Evolutionary conservation across 768 basidiomycete genomes (phyloP).

Genomic region (Infundibulicybe gibba): DNA sequence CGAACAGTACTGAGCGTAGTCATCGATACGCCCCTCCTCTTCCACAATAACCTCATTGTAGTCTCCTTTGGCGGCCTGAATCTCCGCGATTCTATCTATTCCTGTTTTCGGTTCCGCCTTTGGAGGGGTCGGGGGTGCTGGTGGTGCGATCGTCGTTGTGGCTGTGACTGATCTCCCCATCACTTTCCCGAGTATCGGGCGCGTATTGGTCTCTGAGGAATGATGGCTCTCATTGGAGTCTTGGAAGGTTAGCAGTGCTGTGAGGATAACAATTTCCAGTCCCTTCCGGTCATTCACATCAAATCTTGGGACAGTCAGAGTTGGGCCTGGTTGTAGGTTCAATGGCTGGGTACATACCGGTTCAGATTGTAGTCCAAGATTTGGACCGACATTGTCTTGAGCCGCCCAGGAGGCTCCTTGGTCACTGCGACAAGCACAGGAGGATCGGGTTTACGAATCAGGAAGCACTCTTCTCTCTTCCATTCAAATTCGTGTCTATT

Average conservation of each 20-base stretch:
- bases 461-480: conserved; percentile 80
- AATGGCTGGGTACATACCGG: conserved; percentile 39
- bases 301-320: conserved; percentile 43
- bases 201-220: conserved; percentile 1
- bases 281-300: conserved; percentile 85
- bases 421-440: conserved; percentile 82
- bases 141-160: conserved; percentile 14
- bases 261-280: conserved; percentile 77
- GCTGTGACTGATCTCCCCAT: not conserved
- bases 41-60: conserved; percentile 73
- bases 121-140: conserved; percentile 43
- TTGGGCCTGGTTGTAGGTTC: not conserved
- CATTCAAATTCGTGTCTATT: conserved; percentile 80
- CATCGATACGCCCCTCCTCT: conserved; percentile 57
- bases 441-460: conserved; percentile 83
- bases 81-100: conserved; percentile 65
- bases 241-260: conserved; percentile 73
- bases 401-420: conserved; percentile 65
- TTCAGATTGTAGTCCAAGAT: conserved; percentile 85
- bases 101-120: conserved; percentile 65
- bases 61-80: conserved; percentile 64
- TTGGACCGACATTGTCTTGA: conserved; percentile 66
- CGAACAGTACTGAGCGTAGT: conserved; percentile 70
- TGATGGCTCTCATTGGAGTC: conserved; percentile 62
- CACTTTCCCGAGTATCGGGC: not conserved